Percentiles rank a stretch among this genome's conserved stretches.
phyloP scores from a whole-genome alignment of 75 land plant genomes.

The Isoetes taiwanensis region DNA sequence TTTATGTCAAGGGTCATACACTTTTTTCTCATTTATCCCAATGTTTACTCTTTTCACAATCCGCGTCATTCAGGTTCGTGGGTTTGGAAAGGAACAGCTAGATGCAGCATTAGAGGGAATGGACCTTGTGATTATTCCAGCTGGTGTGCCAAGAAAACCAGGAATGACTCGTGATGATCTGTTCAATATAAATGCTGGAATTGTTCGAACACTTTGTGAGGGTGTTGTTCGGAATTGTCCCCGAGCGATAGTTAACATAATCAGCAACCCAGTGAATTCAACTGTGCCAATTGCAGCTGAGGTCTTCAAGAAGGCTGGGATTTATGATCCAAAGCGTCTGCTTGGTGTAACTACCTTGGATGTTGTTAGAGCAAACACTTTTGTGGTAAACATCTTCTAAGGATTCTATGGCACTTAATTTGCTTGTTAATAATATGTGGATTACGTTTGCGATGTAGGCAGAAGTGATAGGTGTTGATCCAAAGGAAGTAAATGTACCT shows the following conservation, averaged over 20 bases:
- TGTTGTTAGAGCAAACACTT: slow-evolving; percentile 96
- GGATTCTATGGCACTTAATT: neutral
- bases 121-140: slow-evolving; percentile 95
- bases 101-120: slow-evolving; percentile 72
- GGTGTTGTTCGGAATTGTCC: slow-evolving; percentile 83
- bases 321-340: slow-evolving; percentile 75
- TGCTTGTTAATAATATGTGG: neutral
- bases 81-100: slow-evolving; percentile 76
- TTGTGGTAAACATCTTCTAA: slow-evolving; percentile 58
- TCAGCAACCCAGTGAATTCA: slow-evolving; percentile 97
- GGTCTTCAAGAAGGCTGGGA: slow-evolving; percentile 88
- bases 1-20: no score
- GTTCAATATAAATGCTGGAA: slow-evolving; percentile 98
- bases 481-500: slow-evolving; percentile 73
- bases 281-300: slow-evolving; percentile 98
- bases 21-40: no score
- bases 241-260: slow-evolving; percentile 72
- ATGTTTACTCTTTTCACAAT: no score
- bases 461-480: slow-evolving; percentile 92
- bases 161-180: slow-evolving; percentile 98
- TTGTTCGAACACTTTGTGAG: slow-evolving; percentile 79
- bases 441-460: slow-evolving; percentile 37
- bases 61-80: slow-evolving; percentile 62
- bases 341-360: slow-evolving; percentile 95
- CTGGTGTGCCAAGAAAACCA: slow-evolving; percentile 95